phyloP scores from a whole-genome alignment of 139 green algal species.

The Limnomonas spitsbergensis region DNA sequence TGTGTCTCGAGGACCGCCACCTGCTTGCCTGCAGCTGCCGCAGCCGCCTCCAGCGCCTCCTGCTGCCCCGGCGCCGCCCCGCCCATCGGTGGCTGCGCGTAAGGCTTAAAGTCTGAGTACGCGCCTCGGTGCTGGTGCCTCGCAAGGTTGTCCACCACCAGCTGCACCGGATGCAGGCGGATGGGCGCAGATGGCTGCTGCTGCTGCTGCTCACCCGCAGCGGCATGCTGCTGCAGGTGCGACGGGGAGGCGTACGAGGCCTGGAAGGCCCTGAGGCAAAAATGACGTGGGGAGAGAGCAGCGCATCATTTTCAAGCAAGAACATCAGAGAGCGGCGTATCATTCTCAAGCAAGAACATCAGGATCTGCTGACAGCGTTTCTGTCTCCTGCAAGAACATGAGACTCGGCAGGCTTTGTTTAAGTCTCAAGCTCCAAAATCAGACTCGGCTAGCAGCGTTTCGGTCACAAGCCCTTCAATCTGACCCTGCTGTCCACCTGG shows the following conservation, averaged over 20 bases:
- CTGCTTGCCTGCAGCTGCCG: slow-evolving; percentile 10
- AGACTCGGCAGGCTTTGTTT: too few relatives aligned
- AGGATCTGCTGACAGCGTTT: too few relatives aligned
- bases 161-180: slow-evolving; percentile 1
- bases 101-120: background rate
- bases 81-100: background rate
- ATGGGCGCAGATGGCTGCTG: background rate
- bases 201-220: too few relatives aligned
- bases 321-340: too few relatives aligned
- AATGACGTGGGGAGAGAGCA: too few relatives aligned
- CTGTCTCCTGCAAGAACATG: too few relatives aligned
- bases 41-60: background rate
- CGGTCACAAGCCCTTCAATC: too few relatives aligned
- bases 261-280: background rate
- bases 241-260: background rate
- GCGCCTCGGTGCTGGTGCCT: background rate
- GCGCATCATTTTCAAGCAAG: too few relatives aligned
- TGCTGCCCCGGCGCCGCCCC: background rate
- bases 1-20: slow-evolving; percentile 5
- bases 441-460: too few relatives aligned
- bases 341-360: too few relatives aligned
- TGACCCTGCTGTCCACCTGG: too few relatives aligned
- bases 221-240: background rate
- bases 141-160: slow-evolving; percentile 1
- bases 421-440: too few relatives aligned